Base-by-base conservation (phyloP, 148 eudicot species). In the Cornus florida region DNA sequence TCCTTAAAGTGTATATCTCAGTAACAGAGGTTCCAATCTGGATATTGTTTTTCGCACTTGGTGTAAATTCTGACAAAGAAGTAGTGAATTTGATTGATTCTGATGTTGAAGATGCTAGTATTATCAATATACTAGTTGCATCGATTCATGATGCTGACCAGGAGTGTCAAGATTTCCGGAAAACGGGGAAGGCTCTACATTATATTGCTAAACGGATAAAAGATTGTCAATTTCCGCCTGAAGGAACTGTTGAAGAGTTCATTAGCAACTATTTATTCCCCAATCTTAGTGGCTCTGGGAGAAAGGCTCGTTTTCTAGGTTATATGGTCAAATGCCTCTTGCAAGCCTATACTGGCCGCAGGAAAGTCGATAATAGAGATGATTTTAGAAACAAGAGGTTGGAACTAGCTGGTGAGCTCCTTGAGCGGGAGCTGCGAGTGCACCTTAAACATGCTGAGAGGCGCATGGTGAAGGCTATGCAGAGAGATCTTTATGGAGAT, bases 381-480 rank as follows among this genome's bases (percentile, higher is more conserved):
- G 99, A 96, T 80, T 90, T 96, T 23, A 89, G 97, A 74, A 96
- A 96, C 83, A 96, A 93, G 80, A 91, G 99, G 79, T 62, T 96
- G 43, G 97, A 96, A 41, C 80, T 93, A 85, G 92, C 99, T 43
- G 87, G 88, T 67, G 99, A 93, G 86, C 87, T 95, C 72, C 83
- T 95, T 56, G 97, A 93, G 82, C 79, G 97, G 33, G 99, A 95
- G 81, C 87, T 96, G 59, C 84, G 85, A 78, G 91, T 87, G 14
- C 99, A 96, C 56, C 77, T 96, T 72, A 92, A 85, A 69, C 99
- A 96, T 82, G 98, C 98, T 56, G 97, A 89, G 90, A 91, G 88
- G 87, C 90, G 96, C n/a, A 93, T 96, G 97, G 84, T 88, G 33
- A 96, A 93, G 84, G 85, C 95, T 6, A 87, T 96, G 87, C 99